These are phyloP conservation scores for Elongisporangium undulatum DNA, from an alignment of 352 stramenopile genomes.

Conservation along the genomic window DNA sequence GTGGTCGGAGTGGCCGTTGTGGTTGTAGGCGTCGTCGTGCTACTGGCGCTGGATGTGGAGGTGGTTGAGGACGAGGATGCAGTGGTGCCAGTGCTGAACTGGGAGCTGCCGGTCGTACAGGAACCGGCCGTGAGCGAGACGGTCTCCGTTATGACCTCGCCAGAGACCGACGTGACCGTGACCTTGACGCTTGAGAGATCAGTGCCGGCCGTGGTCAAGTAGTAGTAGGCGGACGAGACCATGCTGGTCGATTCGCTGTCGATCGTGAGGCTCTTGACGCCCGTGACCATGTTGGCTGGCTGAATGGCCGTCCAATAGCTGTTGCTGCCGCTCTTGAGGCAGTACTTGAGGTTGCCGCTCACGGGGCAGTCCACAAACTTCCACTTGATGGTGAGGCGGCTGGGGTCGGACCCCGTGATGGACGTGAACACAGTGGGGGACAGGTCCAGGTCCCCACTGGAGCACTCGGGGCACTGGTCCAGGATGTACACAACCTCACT, in stretches of 20 bases:
- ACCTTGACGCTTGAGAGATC: slow-evolving; percentile 43
- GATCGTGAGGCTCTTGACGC: slow-evolving; percentile 47
- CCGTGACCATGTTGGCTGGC: slow-evolving; percentile 46
- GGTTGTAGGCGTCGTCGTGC: slow-evolving; percentile 7
- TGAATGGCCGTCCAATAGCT: slow-evolving; percentile 60
- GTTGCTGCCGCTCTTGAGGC: slow-evolving; percentile 60
- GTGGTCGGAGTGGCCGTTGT: slow-evolving; percentile 10
- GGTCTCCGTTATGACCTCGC: slow-evolving; percentile 46
- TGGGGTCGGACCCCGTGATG: slow-evolving; percentile 58
- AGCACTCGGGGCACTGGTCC: slow-evolving; percentile 71
- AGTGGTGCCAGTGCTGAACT: slow-evolving; percentile 27
- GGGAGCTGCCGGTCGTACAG: slow-evolving; percentile 34
- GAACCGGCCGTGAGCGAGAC: slow-evolving; percentile 42
- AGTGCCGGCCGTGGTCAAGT: slow-evolving; percentile 15
- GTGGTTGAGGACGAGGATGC: slow-evolving; percentile 11
- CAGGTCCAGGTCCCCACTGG: slow-evolving; percentile 59
- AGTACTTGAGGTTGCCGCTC: slow-evolving; percentile 50
- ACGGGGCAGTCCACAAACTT: slow-evolving; percentile 66
- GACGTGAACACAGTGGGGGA: slow-evolving; percentile 61
- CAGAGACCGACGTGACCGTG: slow-evolving; percentile 45
- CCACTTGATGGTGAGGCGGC: slow-evolving; percentile 55
- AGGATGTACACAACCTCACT: slow-evolving; percentile 62
- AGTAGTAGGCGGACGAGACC: slow-evolving; percentile 68
- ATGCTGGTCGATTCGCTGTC: slow-evolving; percentile 49
- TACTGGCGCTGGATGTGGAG: slow-evolving; percentile 7